Conservation (phyloP, 2,329 filamentous ascomycete genomes). For the Botrytis pseudocinerea region DNA sequence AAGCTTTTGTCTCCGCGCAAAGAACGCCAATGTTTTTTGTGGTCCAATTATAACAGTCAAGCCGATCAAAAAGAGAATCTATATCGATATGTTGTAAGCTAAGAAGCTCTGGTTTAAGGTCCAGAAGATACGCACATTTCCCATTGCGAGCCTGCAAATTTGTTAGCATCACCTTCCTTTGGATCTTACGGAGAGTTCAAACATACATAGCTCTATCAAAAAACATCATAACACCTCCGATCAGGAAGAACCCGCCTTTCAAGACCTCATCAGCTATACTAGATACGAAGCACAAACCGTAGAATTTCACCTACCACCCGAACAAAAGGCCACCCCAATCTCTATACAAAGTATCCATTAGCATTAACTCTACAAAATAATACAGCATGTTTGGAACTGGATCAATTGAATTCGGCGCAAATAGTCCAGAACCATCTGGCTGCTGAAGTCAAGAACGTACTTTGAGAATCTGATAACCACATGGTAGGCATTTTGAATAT, state of each 20-base stretch:
- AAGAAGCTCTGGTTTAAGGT: conserved; percentile 47
- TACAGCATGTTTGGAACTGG: neutral
- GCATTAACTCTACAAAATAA: conserved; percentile 24
- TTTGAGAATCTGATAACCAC: conserved; percentile 96
- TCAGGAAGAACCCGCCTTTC: conserved; percentile 87
- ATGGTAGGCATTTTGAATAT: conserved; percentile 55
- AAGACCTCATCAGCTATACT: conserved; percentile 26
- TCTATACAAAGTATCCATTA: conserved; percentile 56
- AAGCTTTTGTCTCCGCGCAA: conserved; percentile 88
- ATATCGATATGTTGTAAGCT: conserved; percentile 26
- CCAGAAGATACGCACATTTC: conserved; percentile 55
- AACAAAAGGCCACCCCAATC: conserved; percentile 96
- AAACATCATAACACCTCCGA: conserved; percentile 93
- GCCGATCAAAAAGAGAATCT: conserved; percentile 98
- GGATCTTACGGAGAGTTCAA: neutral
- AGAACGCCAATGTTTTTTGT: conserved; percentile 89
- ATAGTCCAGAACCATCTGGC: neutral
- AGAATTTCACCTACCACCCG: conserved; percentile 71
- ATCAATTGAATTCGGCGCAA: conserved; percentile 33
- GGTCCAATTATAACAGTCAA: conserved; percentile 94
- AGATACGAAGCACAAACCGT: conserved; percentile 28
- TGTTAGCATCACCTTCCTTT: neutral
- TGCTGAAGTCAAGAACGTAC: conserved; percentile 54
- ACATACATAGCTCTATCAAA: conserved; percentile 94
- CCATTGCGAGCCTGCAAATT: conserved; percentile 80